phyloP scores from a whole-genome alignment of 2,329 filamentous ascomycete species.

The Fusarium caatingaense region DNA sequence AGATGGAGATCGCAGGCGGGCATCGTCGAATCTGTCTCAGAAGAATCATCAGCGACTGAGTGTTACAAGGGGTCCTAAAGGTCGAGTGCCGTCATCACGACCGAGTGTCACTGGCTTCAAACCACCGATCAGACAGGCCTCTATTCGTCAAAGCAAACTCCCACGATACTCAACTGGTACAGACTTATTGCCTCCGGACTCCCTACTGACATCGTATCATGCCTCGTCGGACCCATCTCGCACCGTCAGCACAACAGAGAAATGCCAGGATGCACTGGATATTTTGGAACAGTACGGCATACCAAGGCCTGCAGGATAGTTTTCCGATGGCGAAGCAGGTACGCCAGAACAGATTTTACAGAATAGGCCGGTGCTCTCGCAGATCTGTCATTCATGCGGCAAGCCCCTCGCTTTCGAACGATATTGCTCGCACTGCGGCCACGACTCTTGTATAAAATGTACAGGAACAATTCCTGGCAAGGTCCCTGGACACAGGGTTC shows the following conservation, averaged over 20 bases:
- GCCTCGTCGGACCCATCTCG: conserved; percentile 38
- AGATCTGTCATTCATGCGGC: conserved; percentile 64
- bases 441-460: conserved; percentile 63
- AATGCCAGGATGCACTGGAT: conserved; percentile 57
- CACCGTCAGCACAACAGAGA: conserved; percentile 50
- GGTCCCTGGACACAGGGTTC: not conserved
- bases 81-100: conserved; percentile 5
- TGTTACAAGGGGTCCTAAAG: not conserved
- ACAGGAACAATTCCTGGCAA: conserved; percentile 49
- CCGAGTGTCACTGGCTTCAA: conserved; percentile 25
- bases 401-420: conserved; percentile 53
- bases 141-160: not conserved
- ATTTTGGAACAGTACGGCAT: conserved; percentile 61
- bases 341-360: conserved; percentile 17
- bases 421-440: conserved; percentile 62
- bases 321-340: conserved; percentile 54
- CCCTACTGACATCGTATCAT: conserved; percentile 8
- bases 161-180: conserved; percentile 2
- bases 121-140: not conserved
- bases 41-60: conserved; percentile 15
- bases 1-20: conserved; percentile 41
- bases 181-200: conserved; percentile 9
- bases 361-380: conserved; percentile 43
- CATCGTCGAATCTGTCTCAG: conserved; percentile 23
- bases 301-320: conserved; percentile 59